Evolutionary conservation across 2,329 filamentous ascomycete genomes (phyloP), one percentile per base, ranked within the genome.

Genomic region (Scytalidium sp.): DNA sequence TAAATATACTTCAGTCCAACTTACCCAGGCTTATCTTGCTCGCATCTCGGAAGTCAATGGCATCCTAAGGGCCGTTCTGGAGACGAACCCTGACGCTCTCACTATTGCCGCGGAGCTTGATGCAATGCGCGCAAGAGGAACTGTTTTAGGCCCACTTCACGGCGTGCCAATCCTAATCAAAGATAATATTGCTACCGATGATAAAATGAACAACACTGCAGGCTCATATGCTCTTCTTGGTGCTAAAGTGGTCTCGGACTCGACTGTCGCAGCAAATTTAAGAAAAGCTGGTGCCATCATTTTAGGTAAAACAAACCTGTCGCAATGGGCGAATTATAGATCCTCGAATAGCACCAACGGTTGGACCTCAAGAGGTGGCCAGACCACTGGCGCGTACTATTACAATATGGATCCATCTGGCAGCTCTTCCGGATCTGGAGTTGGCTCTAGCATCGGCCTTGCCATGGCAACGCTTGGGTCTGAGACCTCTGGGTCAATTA

Each of bases 401-500:
- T 75, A 76, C 1, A 67, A 72, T 1, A 80, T 85, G 57, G 80
- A 85, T 56, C 84, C 84, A 0, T 72, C 68, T 23, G 82, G 82
- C 2, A 81, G 76, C 46, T 83, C 78, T 1, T 77, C 74, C 27
- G 84, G 84, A 0, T 83, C 78, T 53, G 84, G 71, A n/a, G 82
- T 87, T 1, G 69, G 76, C 2, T 73, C 72, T 19, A 77, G 75
- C 40, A 64, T 86, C 13, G 83, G 81, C 1, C 70, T 87, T 3
- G 78, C 80, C 1, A 67, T 78, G 46, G 81, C 75, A 9, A 59
- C 75, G 3, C 61, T 87, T 3, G 83, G 84, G 3, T 79, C 82
- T 0, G 84, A 84, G 63, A 87, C 84, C 0, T 74, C 74, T 50
- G 84, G 84, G 3, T 83, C 79, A 17, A 86, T 89, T 47, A 61